A percentile compares a stretch with the other conserved stretches of the same genome.
Conservation (phyloP, 306 rosid genomes). For the Acacia melanoxylon region DNA sequence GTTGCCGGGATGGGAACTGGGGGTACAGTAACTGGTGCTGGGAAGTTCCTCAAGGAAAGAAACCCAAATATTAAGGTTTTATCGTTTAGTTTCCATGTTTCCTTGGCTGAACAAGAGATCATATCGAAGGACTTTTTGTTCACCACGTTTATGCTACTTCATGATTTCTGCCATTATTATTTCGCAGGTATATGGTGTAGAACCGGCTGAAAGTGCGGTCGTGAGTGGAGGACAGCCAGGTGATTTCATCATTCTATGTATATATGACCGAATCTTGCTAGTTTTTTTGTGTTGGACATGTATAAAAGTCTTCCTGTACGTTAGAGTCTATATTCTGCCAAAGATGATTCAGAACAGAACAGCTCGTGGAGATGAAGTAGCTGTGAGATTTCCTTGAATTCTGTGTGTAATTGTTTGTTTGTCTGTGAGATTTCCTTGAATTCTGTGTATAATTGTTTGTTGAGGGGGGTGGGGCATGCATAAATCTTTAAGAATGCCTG, state of each 20-base stretch:
- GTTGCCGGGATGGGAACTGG: constrained; percentile 87
- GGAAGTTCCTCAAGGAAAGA: constrained; percentile 74
- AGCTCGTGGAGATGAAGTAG: neutral
- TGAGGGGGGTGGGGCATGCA: too few relatives aligned
- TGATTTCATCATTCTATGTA: constrained; percentile 33
- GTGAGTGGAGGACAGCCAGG: constrained; percentile 77
- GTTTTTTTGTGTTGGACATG: constrained; percentile 4
- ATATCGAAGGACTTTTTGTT: neutral
- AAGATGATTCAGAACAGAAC: neutral
- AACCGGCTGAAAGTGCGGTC: constrained; percentile 23
- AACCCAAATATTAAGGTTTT: constrained; percentile 76
- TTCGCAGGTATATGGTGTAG: constrained; percentile 12
- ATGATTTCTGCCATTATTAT: neutral
- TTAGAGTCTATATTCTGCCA: neutral
- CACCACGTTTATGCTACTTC: neutral
- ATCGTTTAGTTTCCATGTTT: neutral
- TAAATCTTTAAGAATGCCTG: too few relatives aligned
- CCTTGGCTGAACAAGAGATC: neutral
- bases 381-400: too few relatives aligned
- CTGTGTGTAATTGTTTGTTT: too few relatives aligned
- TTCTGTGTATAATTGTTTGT: too few relatives aligned
- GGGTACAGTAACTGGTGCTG: constrained; percentile 71
- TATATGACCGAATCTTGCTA: neutral
- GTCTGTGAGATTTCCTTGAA: too few relatives aligned
- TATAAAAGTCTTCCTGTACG: neutral